Base-by-base conservation (phyloP, 1,139 yeast species). In the Sugiyamaella castrensis region DNA sequence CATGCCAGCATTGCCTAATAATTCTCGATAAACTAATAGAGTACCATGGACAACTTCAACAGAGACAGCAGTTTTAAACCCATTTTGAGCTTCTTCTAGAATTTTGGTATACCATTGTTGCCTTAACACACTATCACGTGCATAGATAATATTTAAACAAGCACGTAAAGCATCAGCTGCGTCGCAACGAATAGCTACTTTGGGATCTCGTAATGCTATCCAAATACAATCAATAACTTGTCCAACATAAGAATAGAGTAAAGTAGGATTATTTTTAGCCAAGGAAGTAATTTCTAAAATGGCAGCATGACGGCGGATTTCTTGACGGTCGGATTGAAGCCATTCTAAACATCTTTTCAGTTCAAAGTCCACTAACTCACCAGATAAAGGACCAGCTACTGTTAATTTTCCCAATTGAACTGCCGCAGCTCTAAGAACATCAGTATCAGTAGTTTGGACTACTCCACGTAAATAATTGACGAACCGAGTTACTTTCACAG, bases 351-450 rank as follows among this genome's bases (percentile, higher is more conserved):
- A 89, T 49, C 89, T 76, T 62, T 86, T 87, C 10, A 94, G 94
- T 65, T 92, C 97, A 59, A 82, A 86, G 56, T 91, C 97, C 28
- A 92, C 97, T 66, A 92, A 84, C 50, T 89, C 97, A 0, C 95
- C 89, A 0, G 96, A 87, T 48, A 89, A 71, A 1, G 94, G 81
- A 0, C 95, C 94, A 0, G 95, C 91, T 1, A 84, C 80, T 0
- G 98, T 95, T 56, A 92, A 72, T 58, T 84, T 85, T 7, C 98
- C 98, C 58, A 92, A 73, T 0, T 96, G 87, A 47, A 76, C 77
- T 1, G 96, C 88, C 2, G 98, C 97, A 31, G 85, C 79, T 55
- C 81, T 79, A 91, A 91, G 87, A 36, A 89, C 92, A 31, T 81
- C 86, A 32, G 82, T 74, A 62, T 92, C 97, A 57, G 80, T 85